phyloP scores from a whole-genome alignment of 23 red algal genomes.

The Gracilaria caudata region DNA sequence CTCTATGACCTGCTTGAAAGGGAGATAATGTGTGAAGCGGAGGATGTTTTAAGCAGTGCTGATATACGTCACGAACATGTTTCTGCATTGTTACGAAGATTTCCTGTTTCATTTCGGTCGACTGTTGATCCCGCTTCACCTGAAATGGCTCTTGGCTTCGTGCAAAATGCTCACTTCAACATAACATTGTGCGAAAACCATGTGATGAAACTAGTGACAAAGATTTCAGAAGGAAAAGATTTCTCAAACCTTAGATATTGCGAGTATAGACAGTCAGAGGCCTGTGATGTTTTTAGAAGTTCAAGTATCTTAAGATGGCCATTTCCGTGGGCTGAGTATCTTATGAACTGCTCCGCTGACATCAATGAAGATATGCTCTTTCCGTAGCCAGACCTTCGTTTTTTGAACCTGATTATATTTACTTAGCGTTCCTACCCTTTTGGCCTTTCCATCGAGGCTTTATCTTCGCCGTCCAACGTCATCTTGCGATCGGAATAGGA shows the following conservation, averaged over 20 bases:
- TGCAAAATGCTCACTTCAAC: background rate
- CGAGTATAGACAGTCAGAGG: constrained; percentile 11
- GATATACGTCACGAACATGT: constrained; percentile 16
- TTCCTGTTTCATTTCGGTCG: constrained; percentile 8
- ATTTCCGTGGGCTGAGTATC: constrained; percentile 54
- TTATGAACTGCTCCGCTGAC: background rate
- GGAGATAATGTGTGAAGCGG: constrained; percentile 44
- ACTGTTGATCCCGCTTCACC: background rate
- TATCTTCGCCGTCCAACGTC: too few relatives aligned
- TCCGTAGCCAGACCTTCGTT: background rate
- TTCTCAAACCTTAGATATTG: constrained; percentile 32
- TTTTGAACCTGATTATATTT: background rate
- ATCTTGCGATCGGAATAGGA: too few relatives aligned
- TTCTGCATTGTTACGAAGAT: background rate
- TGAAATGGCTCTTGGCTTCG: constrained; percentile 12
- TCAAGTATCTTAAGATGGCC: constrained; percentile 18
- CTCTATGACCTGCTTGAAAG: constrained; percentile 39
- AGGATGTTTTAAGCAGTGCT: background rate
- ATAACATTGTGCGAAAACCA: constrained; percentile 20
- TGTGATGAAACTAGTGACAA: constrained; percentile 11
- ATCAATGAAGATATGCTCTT: constrained; percentile 16
- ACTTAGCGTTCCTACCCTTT: too few relatives aligned
- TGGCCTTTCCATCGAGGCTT: too few relatives aligned
- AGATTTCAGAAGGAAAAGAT: constrained; percentile 33
- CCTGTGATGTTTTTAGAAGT: background rate